phyloP scores from a whole-genome alignment of 2,329 filamentous ascomycete species.

The Davidsoniella virescens region DNA sequence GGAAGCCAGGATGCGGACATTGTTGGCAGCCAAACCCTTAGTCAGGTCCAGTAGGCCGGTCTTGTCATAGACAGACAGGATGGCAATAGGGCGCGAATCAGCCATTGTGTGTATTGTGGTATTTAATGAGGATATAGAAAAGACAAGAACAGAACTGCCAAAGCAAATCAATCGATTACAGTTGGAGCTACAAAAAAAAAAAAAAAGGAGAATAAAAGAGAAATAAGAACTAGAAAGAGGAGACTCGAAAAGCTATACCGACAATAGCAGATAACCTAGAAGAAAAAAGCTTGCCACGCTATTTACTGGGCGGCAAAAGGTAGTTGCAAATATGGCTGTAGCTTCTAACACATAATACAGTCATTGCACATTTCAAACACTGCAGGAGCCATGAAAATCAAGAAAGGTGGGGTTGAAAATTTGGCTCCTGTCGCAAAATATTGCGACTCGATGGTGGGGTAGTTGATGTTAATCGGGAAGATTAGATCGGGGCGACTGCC shows the following conservation, averaged over 20 bases:
- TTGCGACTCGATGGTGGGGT: background rate
- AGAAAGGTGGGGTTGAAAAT: constrained; percentile 12
- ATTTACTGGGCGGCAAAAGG: background rate
- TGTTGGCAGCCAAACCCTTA: constrained; percentile 74
- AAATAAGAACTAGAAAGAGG: background rate
- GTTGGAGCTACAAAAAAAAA: constrained; percentile 9
- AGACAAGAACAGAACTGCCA: constrained; percentile 5
- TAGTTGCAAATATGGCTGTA: background rate
- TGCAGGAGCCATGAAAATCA: no score
- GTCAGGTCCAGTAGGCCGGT: constrained; percentile 84
- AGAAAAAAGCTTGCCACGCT: background rate
- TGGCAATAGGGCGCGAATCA: constrained; percentile 49
- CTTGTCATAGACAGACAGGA: constrained; percentile 98
- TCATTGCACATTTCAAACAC: background rate
- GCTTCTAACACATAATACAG: background rate
- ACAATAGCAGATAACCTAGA: background rate
- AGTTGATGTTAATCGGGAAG: background rate
- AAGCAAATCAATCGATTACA: constrained; percentile 6
- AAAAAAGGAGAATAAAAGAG: constrained; percentile 1
- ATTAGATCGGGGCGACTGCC: no score
- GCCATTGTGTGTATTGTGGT: constrained; percentile 20
- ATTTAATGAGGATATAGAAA: no score
- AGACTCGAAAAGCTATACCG: no score
- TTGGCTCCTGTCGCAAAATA: constrained; percentile 1
- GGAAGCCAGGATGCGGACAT: constrained; percentile 85